These are phyloP conservation scores for Berberis thunbergii DNA, from an alignment of 164 flowering plant genomes.

Conservation along the genomic window DNA sequence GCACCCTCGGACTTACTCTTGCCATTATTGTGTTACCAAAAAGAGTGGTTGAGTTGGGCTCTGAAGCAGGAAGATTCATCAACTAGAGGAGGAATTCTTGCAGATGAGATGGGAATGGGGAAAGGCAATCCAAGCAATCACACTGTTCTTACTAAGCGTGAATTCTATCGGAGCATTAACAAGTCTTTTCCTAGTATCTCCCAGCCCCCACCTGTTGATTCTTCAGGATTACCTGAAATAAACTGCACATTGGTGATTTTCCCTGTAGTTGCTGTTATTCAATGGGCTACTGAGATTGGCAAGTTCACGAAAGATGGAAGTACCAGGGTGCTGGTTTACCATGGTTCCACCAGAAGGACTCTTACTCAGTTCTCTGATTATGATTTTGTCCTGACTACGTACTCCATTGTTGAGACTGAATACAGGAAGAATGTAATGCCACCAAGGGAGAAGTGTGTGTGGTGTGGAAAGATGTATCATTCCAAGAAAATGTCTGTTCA, in stretches of 20 bases:
- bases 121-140: constrained; percentile 90
- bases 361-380: constrained; percentile 35
- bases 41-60: constrained; percentile 96
- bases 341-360: constrained; percentile 64
- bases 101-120: constrained; percentile 99
- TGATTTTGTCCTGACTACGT: constrained; percentile 93
- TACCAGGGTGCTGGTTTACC: constrained; percentile 66
- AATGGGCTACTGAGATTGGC: constrained; percentile 75
- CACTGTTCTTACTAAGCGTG: constrained; percentile 73
- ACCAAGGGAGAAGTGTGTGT: constrained; percentile 51
- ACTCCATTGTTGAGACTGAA: constrained; percentile 65
- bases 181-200: constrained; percentile 1
- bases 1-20: constrained; percentile 46
- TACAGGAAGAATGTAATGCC: constrained; percentile 67
- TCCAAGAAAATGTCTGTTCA: constrained; percentile 43
- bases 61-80: constrained; percentile 74
- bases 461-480: constrained; percentile 55
- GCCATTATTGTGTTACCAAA: constrained; percentile 77
- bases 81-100: constrained; percentile 82
- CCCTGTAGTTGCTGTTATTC: constrained; percentile 77
- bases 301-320: constrained; percentile 63
- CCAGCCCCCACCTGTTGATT: constrained; percentile 24
- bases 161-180: constrained; percentile 10
- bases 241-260: constrained; percentile 81
- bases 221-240: constrained; percentile 30